Evolutionary conservation across 2,329 filamentous ascomycete species (phyloP), one percentile per base, ranked within the genome.

Genomic region (Beauveria bassiana): DNA sequence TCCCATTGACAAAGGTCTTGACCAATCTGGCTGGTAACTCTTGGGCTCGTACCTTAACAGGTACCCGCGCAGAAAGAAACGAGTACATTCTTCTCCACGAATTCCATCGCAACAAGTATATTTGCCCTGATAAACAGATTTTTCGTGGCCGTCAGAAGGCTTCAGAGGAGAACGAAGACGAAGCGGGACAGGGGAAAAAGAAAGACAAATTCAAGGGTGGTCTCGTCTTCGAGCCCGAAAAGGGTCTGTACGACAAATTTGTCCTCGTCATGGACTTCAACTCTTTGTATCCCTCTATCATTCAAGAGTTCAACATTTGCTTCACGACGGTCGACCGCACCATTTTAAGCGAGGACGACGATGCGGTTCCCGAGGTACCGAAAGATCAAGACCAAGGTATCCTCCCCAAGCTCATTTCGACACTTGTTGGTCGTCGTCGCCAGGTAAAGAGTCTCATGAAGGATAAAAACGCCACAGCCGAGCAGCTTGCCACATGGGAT

Each of bases 241-340:
- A 93, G 74, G 95, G 96, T 20, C 83, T 99, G 5, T 99, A 99
- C 71, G 95, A 99, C 81, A 96, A 96, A 76, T 97, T 96, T 74
- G 90, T 99, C 59, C 84, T 99, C 61, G 96, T 99, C 74, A 99
- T 99, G 96, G 95, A 99, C 80, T 99, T 99, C 81, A 99, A 99
- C 82, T 97, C 93, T 69, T 81, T 99, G 64, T 99, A 99, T 70
- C 95, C 95, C 38, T 97, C 91, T 71, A 98, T 99, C 70, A 99
- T 99, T 64, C 96, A 99, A 71, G 96, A 99, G 81, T 99, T 87
- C 78, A 99, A 99, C 75, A 99, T 99, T 68, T 99, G 96, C 79
- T 99, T 99, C 76, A 99, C 95, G 2, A 99, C 96, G 0, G 92
- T 99, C 7, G 90, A 98, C 64, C 83, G 95, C 68, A 80, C 84